A percentile compares a stretch with the other conserved stretches of the same genome.
Evolutionary conservation across 1,284 basidiomycete genomes (phyloP).

Genomic region (Coriolopsis trogii): DNA sequence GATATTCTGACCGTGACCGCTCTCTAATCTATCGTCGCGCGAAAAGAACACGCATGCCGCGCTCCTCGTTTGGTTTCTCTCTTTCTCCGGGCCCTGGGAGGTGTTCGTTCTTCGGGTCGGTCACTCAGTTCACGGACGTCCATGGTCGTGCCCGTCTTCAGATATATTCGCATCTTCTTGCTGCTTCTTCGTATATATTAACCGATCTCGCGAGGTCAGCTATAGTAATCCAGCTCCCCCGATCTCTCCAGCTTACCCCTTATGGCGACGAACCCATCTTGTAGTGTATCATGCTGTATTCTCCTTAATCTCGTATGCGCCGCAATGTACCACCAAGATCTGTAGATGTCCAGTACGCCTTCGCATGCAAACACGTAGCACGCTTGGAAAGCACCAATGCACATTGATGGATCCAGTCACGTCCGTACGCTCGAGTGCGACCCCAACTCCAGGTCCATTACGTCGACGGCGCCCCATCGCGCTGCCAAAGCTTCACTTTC

Average conservation of each 20-base stretch:
- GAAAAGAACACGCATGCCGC: not conserved
- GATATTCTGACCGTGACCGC: slow-evolving; percentile 32
- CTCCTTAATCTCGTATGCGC: not conserved
- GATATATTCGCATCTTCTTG: not conserved
- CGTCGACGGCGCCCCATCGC: not conserved
- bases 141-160: not conserved
- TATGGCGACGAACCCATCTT: no score
- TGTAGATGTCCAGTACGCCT: not conserved
- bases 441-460: not conserved
- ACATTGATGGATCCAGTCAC: not conserved
- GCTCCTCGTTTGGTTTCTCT: not conserved
- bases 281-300: slow-evolving; percentile 4
- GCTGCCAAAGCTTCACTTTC: slow-evolving; percentile 9
- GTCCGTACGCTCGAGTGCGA: not conserved
- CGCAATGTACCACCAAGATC: no score
- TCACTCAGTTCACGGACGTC: slow-evolving; percentile 1
- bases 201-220: not conserved
- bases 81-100: not conserved
- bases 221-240: not conserved
- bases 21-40: not conserved
- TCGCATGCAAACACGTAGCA: not conserved
- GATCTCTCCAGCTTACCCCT: no score
- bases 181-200: not conserved
- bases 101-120: slow-evolving; percentile 3
- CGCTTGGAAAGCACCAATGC: not conserved